phyloP scores from a whole-genome alignment of 306 rosid species.

The Rosa lucieae region DNA sequence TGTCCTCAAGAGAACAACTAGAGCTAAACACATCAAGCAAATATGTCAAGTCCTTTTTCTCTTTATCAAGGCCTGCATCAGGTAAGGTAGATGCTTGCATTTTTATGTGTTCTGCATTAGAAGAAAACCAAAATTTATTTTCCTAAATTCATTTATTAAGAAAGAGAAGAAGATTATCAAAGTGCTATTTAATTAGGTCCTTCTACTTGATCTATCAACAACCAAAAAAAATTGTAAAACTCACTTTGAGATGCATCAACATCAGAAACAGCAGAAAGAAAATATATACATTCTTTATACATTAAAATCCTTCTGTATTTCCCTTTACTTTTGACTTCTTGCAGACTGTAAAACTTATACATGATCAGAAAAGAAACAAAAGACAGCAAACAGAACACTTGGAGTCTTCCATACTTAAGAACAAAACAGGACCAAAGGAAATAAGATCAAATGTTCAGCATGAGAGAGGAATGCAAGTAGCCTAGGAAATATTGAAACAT shows the following conservation, averaged over 20 bases:
- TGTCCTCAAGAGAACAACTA: constrained; percentile 34
- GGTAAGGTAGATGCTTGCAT: constrained; percentile 23
- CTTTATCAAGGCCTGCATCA: constrained; percentile 10
- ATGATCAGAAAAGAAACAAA: neutral
- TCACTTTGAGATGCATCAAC: too few species aligned
- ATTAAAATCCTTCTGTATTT: neutral
- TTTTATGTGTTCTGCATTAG: constrained; percentile 15
- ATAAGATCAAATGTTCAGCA: neutral
- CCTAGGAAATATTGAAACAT: too few species aligned
- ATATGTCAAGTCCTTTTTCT: constrained; percentile 22
- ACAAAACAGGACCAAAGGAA: neutral
- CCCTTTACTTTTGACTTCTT: neutral
- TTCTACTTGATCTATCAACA: too few species aligned
- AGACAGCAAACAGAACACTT: neutral
- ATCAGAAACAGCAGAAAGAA: too few species aligned
- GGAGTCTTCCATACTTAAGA: neutral
- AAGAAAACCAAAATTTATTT: neutral
- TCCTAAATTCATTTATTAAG: too few species aligned
- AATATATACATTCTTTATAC: too few species aligned
- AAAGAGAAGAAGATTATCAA: too few species aligned
- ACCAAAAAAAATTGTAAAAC: too few species aligned
- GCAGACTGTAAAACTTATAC: neutral
- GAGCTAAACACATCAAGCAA: constrained; percentile 38
- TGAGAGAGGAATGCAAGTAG: too few species aligned
- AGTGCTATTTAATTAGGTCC: too few species aligned